Evolutionary conservation across 768 basidiomycete species (phyloP), one percentile per base, ranked within the genome.

Genomic region (Rossbeevera mucosa): DNA sequence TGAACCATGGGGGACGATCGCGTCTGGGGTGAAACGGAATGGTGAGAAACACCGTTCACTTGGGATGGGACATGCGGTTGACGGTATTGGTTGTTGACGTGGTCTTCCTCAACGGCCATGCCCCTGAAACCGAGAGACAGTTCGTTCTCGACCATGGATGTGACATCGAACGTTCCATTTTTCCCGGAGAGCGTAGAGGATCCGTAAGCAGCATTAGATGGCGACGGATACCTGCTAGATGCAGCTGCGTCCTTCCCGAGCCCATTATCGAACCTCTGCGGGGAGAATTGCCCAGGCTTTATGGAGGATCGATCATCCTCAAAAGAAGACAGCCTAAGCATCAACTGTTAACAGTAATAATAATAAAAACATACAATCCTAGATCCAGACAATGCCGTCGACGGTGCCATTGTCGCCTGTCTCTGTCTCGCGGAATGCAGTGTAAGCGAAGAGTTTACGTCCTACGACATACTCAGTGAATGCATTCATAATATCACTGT

Each of bases 81-180:
- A 51, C 76, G 77, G 52, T 74, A 74, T 54, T 72, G 72, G 33
- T 60, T 58, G 38, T 65, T 62, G 49, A 65, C 61, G 47, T 71
- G 72, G 50, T 82, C 81, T 40, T 82, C 81, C 59, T 80, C 81
- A 18, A 81, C 80, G 7, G 67, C 73, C 79, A 82, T 81, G 13
- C 83, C 83, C 53, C 85, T 79, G 44, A 87, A 67, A 4, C 80
- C 75, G 28, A 79, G 65, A 13, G 81, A 71, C 29, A 86, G 71
- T 28, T 85, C 83, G 50, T 74, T 77, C 44, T 80, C 81, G 16
- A 74, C 76, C 42, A 70, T 61, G 30, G 74, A 64, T 13, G 76
- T 61, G 16, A 72, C 64, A 56, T 79, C 79, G 50, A 72, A 65
- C 13, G 59, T 58, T 51, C 64, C 60, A 28, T 60, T 71, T 61